These are phyloP conservation scores for Wickerhamiella azyma DNA, from an alignment of 805 yeast species.

Conservation along the genomic window DNA sequence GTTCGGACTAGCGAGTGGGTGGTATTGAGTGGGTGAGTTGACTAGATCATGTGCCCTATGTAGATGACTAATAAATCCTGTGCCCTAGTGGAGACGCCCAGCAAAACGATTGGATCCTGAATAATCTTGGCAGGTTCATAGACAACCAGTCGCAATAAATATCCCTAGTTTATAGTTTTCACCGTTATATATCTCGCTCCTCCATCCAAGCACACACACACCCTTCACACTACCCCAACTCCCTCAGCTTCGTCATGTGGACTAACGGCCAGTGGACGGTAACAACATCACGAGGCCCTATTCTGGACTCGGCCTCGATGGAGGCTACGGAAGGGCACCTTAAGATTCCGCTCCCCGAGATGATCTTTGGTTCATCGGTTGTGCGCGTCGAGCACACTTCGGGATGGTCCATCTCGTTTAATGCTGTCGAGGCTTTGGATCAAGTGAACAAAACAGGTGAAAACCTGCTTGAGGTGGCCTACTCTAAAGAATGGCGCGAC, in stretches of 20 bases:
- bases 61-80: background rate
- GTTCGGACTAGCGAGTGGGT: background rate
- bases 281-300: constrained; percentile 59
- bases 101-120: background rate
- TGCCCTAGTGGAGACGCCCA: background rate
- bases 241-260: constrained; percentile 10
- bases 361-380: constrained; percentile 83
- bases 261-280: constrained; percentile 45
- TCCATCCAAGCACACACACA: too few relatives aligned
- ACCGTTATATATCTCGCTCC: too few relatives aligned
- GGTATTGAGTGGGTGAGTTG: constrained; percentile 8
- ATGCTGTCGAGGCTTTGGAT: constrained; percentile 63
- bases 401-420: constrained; percentile 44
- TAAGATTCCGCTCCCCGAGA: constrained; percentile 83
- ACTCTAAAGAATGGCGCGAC: constrained; percentile 69
- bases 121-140: too few relatives aligned
- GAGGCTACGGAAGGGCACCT: constrained; percentile 48
- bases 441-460: constrained; percentile 42
- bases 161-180: too few relatives aligned
- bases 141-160: too few relatives aligned
- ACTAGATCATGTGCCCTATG: constrained; percentile 5
- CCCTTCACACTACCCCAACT: too few relatives aligned
- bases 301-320: constrained; percentile 57
- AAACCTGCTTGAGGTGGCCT: constrained; percentile 55
- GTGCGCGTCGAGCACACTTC: constrained; percentile 38